Percentiles rank a stretch among this genome's conserved stretches.
phyloP scores from a whole-genome alignment of 352 stramenopile genomes.

The Halophytophthora polymorphica region DNA sequence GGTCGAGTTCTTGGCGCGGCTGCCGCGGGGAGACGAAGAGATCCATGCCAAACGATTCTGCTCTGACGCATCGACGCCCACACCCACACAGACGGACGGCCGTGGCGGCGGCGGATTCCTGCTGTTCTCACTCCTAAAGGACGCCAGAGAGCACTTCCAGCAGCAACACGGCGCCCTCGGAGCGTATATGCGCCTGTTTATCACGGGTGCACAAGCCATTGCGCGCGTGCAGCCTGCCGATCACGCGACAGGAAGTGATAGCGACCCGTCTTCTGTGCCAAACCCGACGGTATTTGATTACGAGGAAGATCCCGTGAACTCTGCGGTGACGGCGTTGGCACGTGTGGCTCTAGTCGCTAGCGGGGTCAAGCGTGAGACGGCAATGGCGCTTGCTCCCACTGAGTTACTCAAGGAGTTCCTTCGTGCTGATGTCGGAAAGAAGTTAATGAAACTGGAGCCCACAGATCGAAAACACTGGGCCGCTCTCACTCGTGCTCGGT shows the following conservation, averaged over 20 bases:
- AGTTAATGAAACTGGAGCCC: constrained; percentile 33
- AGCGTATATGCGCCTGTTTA: constrained; percentile 40
- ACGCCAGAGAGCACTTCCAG: constrained; percentile 21
- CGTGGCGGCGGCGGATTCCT: constrained; percentile 48
- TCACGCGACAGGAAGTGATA: background rate
- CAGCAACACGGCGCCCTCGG: constrained; percentile 31
- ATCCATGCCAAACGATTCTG: constrained; percentile 39
- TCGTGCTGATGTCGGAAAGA: constrained; percentile 20
- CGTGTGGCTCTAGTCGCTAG: constrained; percentile 29
- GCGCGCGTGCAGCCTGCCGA: constrained; percentile 8
- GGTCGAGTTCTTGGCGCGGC: constrained; percentile 10
- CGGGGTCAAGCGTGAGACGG: constrained; percentile 35
- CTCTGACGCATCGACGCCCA: constrained; percentile 1
- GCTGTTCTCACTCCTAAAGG: constrained; percentile 26
- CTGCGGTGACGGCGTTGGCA: constrained; percentile 19
- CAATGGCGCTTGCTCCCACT: constrained; percentile 15
- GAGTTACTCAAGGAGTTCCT: constrained; percentile 45
- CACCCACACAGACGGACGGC: constrained; percentile 5
- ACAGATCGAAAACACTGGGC: constrained; percentile 24
- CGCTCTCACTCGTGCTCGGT: constrained; percentile 12
- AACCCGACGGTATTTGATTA: constrained; percentile 7
- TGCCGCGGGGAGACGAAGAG: constrained; percentile 48
- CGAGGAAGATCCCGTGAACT: background rate
- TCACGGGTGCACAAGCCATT: constrained; percentile 41
- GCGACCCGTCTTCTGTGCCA: too few relatives aligned